These are phyloP conservation scores for Henckelia pumila DNA, from an alignment of 257 asterid genomes.

Conservation along the genomic window DNA sequence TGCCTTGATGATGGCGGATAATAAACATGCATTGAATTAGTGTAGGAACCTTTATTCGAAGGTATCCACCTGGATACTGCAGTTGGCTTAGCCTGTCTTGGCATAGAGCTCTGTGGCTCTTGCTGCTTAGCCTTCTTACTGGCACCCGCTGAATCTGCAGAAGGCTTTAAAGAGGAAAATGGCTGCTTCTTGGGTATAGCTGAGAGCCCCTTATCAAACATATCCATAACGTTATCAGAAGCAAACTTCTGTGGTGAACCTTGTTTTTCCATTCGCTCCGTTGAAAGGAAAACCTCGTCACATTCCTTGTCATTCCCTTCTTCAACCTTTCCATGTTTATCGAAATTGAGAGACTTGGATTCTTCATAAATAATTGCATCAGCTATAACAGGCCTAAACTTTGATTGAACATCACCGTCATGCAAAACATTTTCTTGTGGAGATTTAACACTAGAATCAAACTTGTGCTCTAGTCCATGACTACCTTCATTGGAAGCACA, in stretches of 20 bases:
- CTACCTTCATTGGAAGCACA: constrained; percentile 71
- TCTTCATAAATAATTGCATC: constrained; percentile 38
- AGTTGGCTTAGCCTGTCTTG: constrained; percentile 72
- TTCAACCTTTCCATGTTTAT: constrained; percentile 36
- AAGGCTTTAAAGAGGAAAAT: constrained; percentile 40
- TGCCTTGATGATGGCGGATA: constrained; percentile 85
- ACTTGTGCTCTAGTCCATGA: constrained; percentile 34
- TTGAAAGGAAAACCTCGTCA: constrained; percentile 34
- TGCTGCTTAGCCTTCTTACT: constrained; percentile 65
- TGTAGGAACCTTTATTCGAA: constrained; percentile 85
- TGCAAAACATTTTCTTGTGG: constrained; percentile 20
- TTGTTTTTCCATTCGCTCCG: constrained; percentile 53
- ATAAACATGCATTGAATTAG: constrained; percentile 90
- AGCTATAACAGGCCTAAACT: constrained; percentile 28
- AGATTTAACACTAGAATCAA: constrained; percentile 22
- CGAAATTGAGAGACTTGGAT: constrained; percentile 28
- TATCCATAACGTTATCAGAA: constrained; percentile 52
- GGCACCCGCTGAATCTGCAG: constrained; percentile 48
- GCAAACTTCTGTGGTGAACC: constrained; percentile 43
- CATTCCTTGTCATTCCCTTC: constrained; percentile 40
- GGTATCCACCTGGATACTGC: constrained; percentile 95
- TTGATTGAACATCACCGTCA: constrained; percentile 30
- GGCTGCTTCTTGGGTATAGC: constrained; percentile 48
- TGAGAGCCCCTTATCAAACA: constrained; percentile 56
- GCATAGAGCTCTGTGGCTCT: constrained; percentile 43